Evolutionary conservation across 495 filamentous ascomycete genomes (phyloP).

Genomic region (Antarctomyces pellizariae): DNA sequence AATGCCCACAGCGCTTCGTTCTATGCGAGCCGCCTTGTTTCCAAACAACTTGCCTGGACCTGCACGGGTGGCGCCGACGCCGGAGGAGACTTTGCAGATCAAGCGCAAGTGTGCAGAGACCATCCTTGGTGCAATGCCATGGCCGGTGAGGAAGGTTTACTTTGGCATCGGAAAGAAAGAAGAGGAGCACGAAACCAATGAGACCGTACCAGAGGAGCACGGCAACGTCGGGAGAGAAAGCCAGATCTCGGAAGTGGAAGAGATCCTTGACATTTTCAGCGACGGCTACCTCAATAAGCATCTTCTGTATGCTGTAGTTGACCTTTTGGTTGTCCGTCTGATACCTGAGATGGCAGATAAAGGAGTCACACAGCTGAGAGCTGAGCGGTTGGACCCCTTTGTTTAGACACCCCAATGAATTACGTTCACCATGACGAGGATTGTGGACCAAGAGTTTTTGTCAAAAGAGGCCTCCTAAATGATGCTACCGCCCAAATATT

Average conservation of each 20-base stretch:
- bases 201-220: slow-evolving; percentile 1
- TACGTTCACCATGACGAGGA: slow-evolving; percentile 1
- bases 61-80: slow-evolving; percentile 22
- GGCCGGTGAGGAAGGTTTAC: slow-evolving; percentile 19
- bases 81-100: slow-evolving; percentile 23
- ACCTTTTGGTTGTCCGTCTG: slow-evolving; percentile 51
- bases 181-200: slow-evolving; percentile 2
- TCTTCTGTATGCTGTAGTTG: slow-evolving; percentile 52
- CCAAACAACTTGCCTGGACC: slow-evolving; percentile 43
- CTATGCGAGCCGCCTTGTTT: slow-evolving; percentile 49
- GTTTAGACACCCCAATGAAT: slow-evolving; percentile 2
- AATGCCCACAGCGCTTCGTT: slow-evolving; percentile 51
- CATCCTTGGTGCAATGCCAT: slow-evolving; percentile 26
- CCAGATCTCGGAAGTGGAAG: slow-evolving; percentile 9
- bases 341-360: slow-evolving; percentile 67
- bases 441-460: slow-evolving; percentile 1
- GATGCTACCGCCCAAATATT: too few species aligned
- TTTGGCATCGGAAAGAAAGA: slow-evolving; percentile 16
- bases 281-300: slow-evolving; percentile 84
- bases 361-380: slow-evolving; percentile 47
- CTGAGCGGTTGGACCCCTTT: slow-evolving; percentile 28
- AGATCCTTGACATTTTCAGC: slow-evolving; percentile 45
- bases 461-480: slow-evolving; percentile 12
- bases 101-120: slow-evolving; percentile 28
- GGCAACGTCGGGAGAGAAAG: slow-evolving; percentile 4